Base-by-base conservation (phyloP, 2,329 filamentous ascomycete species). In the Monilinia fructigena region DNA sequence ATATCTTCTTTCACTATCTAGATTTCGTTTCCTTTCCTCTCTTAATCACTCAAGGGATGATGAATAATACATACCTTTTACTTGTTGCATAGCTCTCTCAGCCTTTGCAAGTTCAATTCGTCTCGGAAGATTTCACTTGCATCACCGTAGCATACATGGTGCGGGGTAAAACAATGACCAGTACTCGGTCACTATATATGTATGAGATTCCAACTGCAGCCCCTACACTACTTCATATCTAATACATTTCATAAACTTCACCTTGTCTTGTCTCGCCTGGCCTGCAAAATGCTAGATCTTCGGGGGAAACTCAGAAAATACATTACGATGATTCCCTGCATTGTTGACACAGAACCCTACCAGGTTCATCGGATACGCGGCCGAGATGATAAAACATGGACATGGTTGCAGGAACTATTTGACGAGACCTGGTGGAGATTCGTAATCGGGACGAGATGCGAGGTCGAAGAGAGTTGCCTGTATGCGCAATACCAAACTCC, bases 171-270 rank as follows among this genome's bases (percentile, higher is more conserved):
- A 26, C 14, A 7, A n/a, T 50, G 59, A 48, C 16, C 47, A 2
- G 52, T 56, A 64, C 28, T 64, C 53, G 53, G 28, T 28, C 62
- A 64, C 42, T 11, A 65, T 52, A 65, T 52, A 65, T 65, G 54
- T 59, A 20, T 65, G 4, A 35, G 31, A 8, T 6, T 35, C 7
- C 45, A 53, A 65, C 28, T 31, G 58, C 12, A 23, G 35, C 58
- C 52, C 52, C 47, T 18, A 52, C n/a, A 52, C n/a, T 40, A 35
- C 8, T 53, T 53, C 52, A 59, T 4, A 35, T 35, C 6, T 35
- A 35, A 35, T 35, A 59, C 42, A 23, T 4, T 48, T 45, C 42
- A 28, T 35, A 48, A 7, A 48, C 2, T 18, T 26, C 28, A 50
- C 35, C 5, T 16, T 59, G 56, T 23, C 5, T 16, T 59, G 56